Evolutionary conservation across 83 land plant genomes (phyloP).

Genomic region (Thuja plicata): DNA sequence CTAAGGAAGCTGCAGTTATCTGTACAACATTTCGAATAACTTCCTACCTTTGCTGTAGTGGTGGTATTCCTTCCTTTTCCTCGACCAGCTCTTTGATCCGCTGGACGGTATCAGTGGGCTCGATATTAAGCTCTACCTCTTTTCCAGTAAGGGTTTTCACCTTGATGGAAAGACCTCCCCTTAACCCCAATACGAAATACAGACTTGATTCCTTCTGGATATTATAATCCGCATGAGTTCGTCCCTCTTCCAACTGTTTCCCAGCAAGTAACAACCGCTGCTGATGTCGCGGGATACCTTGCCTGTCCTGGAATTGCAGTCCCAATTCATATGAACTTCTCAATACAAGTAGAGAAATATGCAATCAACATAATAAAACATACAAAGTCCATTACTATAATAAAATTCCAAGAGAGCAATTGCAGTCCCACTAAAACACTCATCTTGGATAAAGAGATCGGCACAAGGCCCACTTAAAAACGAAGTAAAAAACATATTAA

Average conservation of each 20-base stretch:
- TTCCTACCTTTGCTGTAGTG: conserved; percentile 69
- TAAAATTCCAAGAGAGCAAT: too few species aligned
- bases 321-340: too few species aligned
- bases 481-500: neutral
- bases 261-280: conserved; percentile 80
- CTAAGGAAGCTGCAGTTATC: neutral
- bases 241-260: conserved; percentile 79
- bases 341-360: neutral
- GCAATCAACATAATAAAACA: neutral
- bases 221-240: conserved; percentile 76
- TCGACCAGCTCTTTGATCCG: conserved; percentile 74
- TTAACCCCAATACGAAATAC: conserved; percentile 64
- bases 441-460: neutral
- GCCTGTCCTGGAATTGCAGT: conserved; percentile 47
- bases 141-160: conserved; percentile 90
- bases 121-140: conserved; percentile 80
- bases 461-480: neutral
- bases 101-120: conserved; percentile 68
- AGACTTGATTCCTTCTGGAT: conserved; percentile 83
- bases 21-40: neutral
- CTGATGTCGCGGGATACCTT: conserved; percentile 79
- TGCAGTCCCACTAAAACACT: too few species aligned
- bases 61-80: conserved; percentile 85
- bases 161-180: conserved; percentile 87
- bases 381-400: conserved; percentile 9